Percentiles rank a stretch among this genome's conserved stretches.
Conservation (phyloP, 768 basidiomycete genomes). For the Mrakia gelida region DNA sequence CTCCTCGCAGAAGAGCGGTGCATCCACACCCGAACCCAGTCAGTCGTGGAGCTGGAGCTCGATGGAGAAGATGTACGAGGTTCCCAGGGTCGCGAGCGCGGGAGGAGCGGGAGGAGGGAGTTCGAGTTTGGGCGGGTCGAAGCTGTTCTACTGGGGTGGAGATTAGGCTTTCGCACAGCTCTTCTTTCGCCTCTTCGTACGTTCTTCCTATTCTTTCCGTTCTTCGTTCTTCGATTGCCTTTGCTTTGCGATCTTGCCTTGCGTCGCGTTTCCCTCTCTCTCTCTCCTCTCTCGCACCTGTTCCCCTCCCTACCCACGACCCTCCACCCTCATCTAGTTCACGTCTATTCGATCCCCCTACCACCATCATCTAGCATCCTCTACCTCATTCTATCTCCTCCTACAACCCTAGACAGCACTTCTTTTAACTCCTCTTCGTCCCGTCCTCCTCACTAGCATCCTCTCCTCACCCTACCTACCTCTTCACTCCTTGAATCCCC, state of each 20-base stretch:
- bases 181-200: background rate
- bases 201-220: background rate
- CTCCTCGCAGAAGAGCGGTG: background rate
- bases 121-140: background rate
- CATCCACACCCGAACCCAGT: background rate
- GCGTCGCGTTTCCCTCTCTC: background rate
- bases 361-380: background rate
- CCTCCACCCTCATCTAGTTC: background rate
- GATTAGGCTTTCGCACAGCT: background rate
- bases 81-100: conserved; percentile 1
- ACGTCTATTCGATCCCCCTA: background rate
- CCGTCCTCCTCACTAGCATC: too few species aligned
- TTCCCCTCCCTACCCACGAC: too few species aligned
- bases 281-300: background rate
- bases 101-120: background rate
- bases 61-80: conserved; percentile 28
- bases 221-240: too few species aligned
- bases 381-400: background rate
- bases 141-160: conserved; percentile 23
- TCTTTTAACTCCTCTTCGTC: background rate
- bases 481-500: background rate
- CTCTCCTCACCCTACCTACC: background rate
- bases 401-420: background rate
- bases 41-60: conserved; percentile 18
- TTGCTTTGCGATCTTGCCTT: too few species aligned